These are phyloP conservation scores for Cryptococcus sp. DNA, from an alignment of 1,284 basidiomycete genomes.

Conservation along the genomic window DNA sequence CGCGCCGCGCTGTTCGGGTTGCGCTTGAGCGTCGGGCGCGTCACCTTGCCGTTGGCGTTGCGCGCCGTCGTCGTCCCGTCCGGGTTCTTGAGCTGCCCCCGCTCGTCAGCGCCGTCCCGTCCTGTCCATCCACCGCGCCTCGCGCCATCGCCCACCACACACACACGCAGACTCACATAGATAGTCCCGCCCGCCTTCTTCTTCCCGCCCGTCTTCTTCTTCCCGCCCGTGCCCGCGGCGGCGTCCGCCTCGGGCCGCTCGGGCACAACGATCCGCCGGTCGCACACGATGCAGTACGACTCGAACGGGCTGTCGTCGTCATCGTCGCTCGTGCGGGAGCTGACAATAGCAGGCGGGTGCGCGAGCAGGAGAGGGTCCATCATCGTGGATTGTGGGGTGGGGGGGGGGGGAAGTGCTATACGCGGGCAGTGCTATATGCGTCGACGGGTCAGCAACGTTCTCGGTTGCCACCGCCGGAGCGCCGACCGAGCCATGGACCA, in stretches of 20 bases:
- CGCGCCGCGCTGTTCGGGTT: conserved; percentile 28
- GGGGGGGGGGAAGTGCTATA: not conserved
- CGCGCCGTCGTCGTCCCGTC: conserved; percentile 45
- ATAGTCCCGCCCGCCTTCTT: conserved; percentile 41
- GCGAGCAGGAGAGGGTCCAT: conserved; percentile 18
- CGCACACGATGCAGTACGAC: conserved; percentile 45
- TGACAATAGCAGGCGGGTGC: conserved; percentile 9
- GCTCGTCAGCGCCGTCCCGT: not conserved
- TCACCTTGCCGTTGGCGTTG: conserved; percentile 41
- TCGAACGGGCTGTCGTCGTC: conserved; percentile 28
- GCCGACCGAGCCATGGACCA: no score
- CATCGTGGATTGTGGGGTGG: conserved; percentile 1
- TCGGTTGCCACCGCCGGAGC: no score
- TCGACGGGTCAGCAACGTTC: no score
- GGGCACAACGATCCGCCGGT: conserved; percentile 33
- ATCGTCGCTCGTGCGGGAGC: not conserved
- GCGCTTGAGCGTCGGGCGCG: conserved; percentile 33
- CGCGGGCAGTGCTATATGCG: no score
- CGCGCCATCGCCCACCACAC: not conserved
- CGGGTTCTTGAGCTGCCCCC: conserved; percentile 44
- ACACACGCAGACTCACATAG: conserved; percentile 26
- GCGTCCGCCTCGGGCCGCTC: conserved; percentile 16
- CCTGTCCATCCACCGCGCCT: not conserved
- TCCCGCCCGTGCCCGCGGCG: conserved; percentile 11
- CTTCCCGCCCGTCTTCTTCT: conserved; percentile 22